A percentile compares a stretch with the other conserved stretches of the same genome.
Conservation (phyloP, 176 grass and related monocot genomes). For the Carex cristatella region DNA sequence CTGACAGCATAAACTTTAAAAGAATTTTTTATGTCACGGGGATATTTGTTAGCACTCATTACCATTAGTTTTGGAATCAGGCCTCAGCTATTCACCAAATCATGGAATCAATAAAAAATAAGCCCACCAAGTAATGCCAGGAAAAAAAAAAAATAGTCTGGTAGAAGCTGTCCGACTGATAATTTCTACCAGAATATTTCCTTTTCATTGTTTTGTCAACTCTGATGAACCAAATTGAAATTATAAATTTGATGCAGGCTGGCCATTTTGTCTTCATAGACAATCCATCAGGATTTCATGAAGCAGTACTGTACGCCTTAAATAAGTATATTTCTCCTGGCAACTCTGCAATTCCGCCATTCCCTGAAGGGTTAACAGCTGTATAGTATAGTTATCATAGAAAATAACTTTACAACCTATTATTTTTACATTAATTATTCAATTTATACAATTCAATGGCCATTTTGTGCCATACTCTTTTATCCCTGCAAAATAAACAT, state of each 20-base stretch:
- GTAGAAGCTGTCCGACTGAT: background rate
- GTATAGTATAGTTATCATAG: conserved; percentile 28
- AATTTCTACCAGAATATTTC: background rate
- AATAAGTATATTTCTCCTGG: conserved; percentile 15
- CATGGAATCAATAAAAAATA: background rate
- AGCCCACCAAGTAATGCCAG: background rate
- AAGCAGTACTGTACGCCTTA: conserved; percentile 29
- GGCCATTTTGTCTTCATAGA: conserved; percentile 49
- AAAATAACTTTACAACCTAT: background rate
- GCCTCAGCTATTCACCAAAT: background rate
- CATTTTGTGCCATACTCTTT: background rate
- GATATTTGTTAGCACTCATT: background rate
- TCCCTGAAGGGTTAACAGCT: conserved; percentile 29
- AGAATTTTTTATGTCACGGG: background rate
- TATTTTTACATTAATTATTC: background rate
- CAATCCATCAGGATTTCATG: conserved; percentile 35
- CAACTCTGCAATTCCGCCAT: background rate
- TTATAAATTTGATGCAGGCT: conserved; percentile 28
- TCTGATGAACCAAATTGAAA: background rate
- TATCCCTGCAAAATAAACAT: background rate
- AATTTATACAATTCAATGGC: background rate
- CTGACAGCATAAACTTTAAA: background rate
- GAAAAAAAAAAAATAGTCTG: background rate
- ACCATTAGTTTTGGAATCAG: background rate
- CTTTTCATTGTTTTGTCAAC: background rate